Percentiles rank a stretch among this genome's conserved stretches.
Evolutionary conservation across 108 stramenopile species (phyloP).

Genomic region (Cylindrotheca fusiformis): DNA sequence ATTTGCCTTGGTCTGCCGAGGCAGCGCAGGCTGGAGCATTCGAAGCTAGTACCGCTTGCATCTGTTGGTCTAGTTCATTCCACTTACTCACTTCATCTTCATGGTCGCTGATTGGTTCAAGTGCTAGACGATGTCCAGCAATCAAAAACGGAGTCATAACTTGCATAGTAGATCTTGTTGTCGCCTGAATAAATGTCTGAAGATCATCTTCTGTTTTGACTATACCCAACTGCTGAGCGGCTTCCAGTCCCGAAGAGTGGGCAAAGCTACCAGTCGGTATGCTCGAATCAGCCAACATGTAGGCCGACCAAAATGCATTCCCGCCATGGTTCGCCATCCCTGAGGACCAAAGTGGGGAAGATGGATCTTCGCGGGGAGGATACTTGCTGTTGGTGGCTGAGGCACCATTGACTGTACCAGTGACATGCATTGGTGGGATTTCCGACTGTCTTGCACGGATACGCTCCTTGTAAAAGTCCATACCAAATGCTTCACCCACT

Average conservation of each 20-base stretch:
- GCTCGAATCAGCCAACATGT: constrained; percentile 68
- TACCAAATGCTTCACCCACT: constrained; percentile 29
- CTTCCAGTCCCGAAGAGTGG: constrained; percentile 82
- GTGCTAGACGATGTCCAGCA: constrained; percentile 33
- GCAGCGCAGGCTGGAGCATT: constrained; percentile 72
- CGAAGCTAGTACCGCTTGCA: constrained; percentile 46
- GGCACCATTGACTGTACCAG: constrained; percentile 1
- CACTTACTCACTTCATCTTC: constrained; percentile 14
- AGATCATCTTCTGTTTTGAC: constrained; percentile 21
- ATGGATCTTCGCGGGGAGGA: constrained; percentile 1
- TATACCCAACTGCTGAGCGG: constrained; percentile 69
- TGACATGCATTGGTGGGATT: constrained; percentile 2
- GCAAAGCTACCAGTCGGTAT: constrained; percentile 85
- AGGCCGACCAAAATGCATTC: constrained; percentile 34
- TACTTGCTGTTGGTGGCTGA: constrained; percentile 5
- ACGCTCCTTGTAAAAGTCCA: constrained; percentile 50
- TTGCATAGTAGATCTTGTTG: constrained; percentile 61
- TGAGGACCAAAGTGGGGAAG: background rate
- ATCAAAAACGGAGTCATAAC: constrained; percentile 53
- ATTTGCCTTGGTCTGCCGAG: constrained; percentile 76
- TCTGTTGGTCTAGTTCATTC: constrained; percentile 41
- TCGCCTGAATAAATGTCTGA: constrained; percentile 51
- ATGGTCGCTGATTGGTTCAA: background rate
- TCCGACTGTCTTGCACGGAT: constrained; percentile 28
- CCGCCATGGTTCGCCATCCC: background rate